A percentile compares a stretch with the other conserved stretches of the same genome.
Evolutionary conservation across 23 red algal genomes (phyloP).

Genomic region (Agarophyton chilense): DNA sequence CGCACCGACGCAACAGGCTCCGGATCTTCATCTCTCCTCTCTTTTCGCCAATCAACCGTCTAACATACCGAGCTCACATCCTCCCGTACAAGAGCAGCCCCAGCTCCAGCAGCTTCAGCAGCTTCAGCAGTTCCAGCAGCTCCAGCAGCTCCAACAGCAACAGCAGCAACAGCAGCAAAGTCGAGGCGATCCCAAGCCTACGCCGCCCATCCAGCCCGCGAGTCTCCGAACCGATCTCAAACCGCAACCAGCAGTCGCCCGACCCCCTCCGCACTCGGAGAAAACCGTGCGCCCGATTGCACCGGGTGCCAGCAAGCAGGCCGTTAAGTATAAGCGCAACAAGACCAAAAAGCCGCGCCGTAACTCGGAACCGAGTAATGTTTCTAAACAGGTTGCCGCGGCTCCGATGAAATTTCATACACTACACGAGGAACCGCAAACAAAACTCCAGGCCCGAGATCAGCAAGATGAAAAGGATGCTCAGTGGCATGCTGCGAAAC

Average conservation of each 20-base stretch:
- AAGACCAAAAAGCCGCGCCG: slow-evolving; percentile 1
- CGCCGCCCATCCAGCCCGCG: background rate
- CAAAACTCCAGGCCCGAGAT: background rate
- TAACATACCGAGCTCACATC: background rate
- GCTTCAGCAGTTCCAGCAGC: background rate
- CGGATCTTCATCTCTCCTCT: background rate
- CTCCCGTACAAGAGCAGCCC: background rate
- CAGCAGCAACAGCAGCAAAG: background rate
- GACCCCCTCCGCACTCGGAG: background rate
- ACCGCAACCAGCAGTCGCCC: background rate
- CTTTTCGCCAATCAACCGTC: background rate
- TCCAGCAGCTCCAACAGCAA: background rate
- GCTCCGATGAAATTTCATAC: background rate
- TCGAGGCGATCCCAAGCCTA: background rate
- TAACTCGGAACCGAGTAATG: background rate
- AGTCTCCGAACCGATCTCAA: background rate
- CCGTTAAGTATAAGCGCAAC: background rate
- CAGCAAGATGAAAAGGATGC: background rate
- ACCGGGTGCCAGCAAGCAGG: background rate
- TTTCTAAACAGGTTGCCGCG: background rate
- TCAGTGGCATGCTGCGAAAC: background rate
- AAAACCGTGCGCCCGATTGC: background rate
- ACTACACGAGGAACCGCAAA: background rate
- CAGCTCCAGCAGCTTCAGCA: background rate
- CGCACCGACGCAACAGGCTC: background rate